Conservation (phyloP, 257 asterid species). For the Schizonepeta tenuifolia region DNA sequence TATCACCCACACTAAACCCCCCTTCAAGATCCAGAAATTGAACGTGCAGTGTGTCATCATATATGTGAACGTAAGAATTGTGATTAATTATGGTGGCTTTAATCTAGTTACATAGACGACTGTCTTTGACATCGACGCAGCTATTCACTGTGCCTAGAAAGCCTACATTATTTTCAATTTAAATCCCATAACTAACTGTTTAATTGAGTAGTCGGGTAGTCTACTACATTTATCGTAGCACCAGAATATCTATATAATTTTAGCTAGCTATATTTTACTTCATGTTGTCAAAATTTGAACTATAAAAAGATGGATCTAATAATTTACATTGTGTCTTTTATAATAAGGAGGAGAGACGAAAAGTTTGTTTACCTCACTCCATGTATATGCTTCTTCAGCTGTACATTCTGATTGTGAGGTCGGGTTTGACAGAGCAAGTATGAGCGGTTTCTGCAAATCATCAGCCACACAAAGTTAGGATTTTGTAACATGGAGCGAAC, state of each 20-base stretch:
- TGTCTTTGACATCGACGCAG: no score
- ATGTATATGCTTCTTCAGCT: conserved; percentile 91
- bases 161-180: neutral
- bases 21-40: no score
- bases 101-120: neutral
- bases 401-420: conserved; percentile 96
- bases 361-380: conserved; percentile 67
- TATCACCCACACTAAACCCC: no score
- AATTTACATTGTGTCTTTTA: no score
- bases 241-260: neutral
- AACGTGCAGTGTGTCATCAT: no score
- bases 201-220: no score
- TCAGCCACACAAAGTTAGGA: neutral
- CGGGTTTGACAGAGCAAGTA: conserved; percentile 89
- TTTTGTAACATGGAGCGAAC: neutral
- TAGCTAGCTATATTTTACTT: neutral
- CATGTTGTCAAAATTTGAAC: neutral
- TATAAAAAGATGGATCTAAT: neutral
- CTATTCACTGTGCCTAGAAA: neutral
- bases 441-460: conserved; percentile 75
- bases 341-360: neutral
- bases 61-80: no score
- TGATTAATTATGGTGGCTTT: neutral
- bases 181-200: neutral
- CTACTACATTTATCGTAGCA: neutral